A percentile compares a stretch with the other conserved stretches of the same genome.
Conservation (phyloP, 1,284 basidiomycete species). For the Paramarasmius palmivorus region DNA sequence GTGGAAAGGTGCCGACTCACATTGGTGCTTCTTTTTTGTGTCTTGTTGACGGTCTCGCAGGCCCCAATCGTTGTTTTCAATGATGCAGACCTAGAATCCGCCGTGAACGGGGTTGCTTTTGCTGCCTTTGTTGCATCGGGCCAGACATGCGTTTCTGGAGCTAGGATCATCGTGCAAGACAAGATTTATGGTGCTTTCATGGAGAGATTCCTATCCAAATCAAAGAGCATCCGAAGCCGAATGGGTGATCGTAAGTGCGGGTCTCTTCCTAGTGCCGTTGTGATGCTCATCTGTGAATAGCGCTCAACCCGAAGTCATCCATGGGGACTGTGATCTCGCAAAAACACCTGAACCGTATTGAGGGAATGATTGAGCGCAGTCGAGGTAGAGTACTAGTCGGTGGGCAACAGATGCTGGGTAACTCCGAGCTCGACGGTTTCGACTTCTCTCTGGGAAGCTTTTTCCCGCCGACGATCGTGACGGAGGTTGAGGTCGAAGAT, state of each 20-base stretch:
- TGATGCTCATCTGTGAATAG: constrained; percentile 34
- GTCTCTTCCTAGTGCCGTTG: constrained; percentile 6
- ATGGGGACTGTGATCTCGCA: constrained; percentile 79
- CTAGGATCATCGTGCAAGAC: constrained; percentile 71
- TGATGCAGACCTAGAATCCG: constrained; percentile 68
- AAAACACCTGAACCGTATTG: constrained; percentile 63
- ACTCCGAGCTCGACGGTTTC: constrained; percentile 64
- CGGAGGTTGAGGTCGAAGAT: constrained; percentile 55
- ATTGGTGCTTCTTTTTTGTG: not conserved
- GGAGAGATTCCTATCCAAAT: constrained; percentile 59
- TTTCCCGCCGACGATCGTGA: constrained; percentile 76
- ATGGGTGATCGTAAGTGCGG: constrained; percentile 76
- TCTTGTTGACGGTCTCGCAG: constrained; percentile 31
- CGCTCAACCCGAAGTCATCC: constrained; percentile 64
- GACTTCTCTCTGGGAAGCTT: constrained; percentile 71
- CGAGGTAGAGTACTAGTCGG: constrained; percentile 59
- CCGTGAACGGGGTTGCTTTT: constrained; percentile 79
- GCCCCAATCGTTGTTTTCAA: constrained; percentile 78
- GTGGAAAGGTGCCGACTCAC: constrained; percentile 61
- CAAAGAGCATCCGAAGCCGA: constrained; percentile 55
- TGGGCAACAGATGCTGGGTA: constrained; percentile 61
- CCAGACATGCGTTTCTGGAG: constrained; percentile 83
- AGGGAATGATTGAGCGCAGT: constrained; percentile 51
- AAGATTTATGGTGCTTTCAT: constrained; percentile 70
- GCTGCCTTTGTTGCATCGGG: constrained; percentile 84